Percentiles rank a stretch among this genome's conserved stretches.
phyloP scores from a whole-genome alignment of 257 asterid genomes.

The Agastache rugosa region DNA sequence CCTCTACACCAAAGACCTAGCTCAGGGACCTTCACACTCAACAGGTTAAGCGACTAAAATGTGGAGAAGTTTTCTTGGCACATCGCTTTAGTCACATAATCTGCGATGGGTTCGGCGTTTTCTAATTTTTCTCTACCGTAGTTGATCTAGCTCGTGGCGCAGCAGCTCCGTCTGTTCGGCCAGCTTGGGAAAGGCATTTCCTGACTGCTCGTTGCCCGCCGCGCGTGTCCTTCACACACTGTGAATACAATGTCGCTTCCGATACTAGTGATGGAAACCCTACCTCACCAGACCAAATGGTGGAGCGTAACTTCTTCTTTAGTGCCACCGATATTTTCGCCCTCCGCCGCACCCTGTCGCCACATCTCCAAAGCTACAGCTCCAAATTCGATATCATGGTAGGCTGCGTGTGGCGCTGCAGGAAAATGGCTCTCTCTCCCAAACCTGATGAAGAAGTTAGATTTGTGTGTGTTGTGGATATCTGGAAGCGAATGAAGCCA shows the following conservation, averaged over 20 bases:
- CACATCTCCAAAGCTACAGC: slow-evolving; percentile 42
- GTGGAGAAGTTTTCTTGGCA: slow-evolving; percentile 62
- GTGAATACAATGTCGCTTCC: slow-evolving; percentile 45
- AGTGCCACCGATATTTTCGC: slow-evolving; percentile 50
- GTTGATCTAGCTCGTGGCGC: slow-evolving; percentile 54
- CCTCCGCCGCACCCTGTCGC: slow-evolving; percentile 51
- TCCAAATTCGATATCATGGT: slow-evolving; percentile 54
- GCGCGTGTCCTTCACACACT: slow-evolving; percentile 43
- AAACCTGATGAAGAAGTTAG: slow-evolving; percentile 45
- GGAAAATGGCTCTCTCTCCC: slow-evolving; percentile 49
- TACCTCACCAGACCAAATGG: slow-evolving; percentile 47
- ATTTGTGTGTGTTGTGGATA: slow-evolving; percentile 41
- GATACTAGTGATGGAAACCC: slow-evolving; percentile 41
- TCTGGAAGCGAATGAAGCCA: slow-evolving; percentile 35
- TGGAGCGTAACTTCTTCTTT: slow-evolving; percentile 59
- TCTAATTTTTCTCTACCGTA: slow-evolving; percentile 60
- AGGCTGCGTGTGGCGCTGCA: slow-evolving; percentile 59
- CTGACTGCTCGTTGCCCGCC: slow-evolving; percentile 57
- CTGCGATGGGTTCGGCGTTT: slow-evolving; percentile 60
- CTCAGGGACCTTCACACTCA: too few relatives aligned
- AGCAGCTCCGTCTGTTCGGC: slow-evolving; percentile 46
- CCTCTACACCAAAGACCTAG: too few relatives aligned
- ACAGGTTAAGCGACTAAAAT: slow-evolving; percentile 72
- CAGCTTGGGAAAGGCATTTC: slow-evolving; percentile 61
- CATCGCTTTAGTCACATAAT: slow-evolving; percentile 66